Base-by-base conservation (phyloP, 352 stramenopile species). In the Pythium scleroteichum region DNA sequence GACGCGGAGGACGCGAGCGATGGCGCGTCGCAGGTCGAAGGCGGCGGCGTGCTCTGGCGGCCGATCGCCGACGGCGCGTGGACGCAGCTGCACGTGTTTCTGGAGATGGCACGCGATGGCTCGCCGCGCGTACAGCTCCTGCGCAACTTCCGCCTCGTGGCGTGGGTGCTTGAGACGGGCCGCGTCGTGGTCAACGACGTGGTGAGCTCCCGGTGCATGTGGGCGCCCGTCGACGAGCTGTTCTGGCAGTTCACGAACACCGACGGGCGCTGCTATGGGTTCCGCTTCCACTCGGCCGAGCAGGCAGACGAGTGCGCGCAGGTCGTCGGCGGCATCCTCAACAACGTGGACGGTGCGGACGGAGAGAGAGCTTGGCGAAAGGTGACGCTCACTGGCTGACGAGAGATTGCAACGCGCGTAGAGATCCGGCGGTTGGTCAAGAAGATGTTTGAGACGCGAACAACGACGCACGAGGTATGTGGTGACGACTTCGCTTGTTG, bases 141-240 rank as follows among this genome's bases (percentile, higher is more conserved):
- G 51, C 59, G 69, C 42, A 69, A 69, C 44, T 82, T 87, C 40
- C 75, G 79, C 5, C 61, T 88, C 19, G 73, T 88, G 1, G 76
- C 68, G 23, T 88, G 79, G 79, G 59, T 87, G 13, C 55, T 85
- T 23, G 76, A 88, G 50, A 81, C 75, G 9, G 79, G 75, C 14
- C 64, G 68, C 52, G 73, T 88, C 20, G 69, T 88, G 17, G 55
- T 87, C 35, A 85, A 85, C 52, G 76, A 85, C 59, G 40, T 72
- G 20, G 48, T 88, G 26, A 39, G 51, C 32, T 38, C 44, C 46
- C 62, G 67, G 14, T 88, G 79, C 51, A 68, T 60, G 52, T 88
- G 79, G 76, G 68, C 70, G 53, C 61, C 47, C 12, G 68, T 79
- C 29, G 65, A 76, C 39, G 54, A 54, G 14, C 48, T 55, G 16